Evolutionary conservation across 345 rosid species (phyloP).

Genomic region (Brassica nigra): DNA sequence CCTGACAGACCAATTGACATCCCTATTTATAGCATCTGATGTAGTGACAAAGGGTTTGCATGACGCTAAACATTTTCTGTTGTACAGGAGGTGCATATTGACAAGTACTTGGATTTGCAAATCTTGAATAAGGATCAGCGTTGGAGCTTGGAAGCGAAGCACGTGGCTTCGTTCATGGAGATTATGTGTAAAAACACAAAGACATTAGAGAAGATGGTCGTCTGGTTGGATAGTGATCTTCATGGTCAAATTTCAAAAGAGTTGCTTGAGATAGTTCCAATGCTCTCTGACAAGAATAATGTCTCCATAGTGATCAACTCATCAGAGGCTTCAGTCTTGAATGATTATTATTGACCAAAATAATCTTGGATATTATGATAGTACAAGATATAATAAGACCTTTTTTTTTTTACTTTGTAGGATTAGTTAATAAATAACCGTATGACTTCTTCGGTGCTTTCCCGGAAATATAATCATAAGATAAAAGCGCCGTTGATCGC

Average conservation of each 20-base stretch:
- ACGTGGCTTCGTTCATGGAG: neutral
- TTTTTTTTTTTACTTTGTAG: no score
- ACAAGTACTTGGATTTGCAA: neutral
- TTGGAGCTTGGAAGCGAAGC: neutral
- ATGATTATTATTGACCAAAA: neutral
- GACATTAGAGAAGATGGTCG: neutral
- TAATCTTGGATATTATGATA: neutral
- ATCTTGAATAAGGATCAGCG: neutral
- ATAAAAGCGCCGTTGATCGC: no score
- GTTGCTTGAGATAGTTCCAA: slow-evolving; percentile 16
- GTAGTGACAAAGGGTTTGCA: neutral
- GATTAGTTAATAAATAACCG: no score
- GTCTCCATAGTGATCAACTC: neutral
- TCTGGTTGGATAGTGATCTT: neutral
- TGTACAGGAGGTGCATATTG: neutral
- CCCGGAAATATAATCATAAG: no score
- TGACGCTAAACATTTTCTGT: neutral
- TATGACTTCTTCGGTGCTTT: no score
- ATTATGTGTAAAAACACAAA: neutral
- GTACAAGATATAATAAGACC: neutral
- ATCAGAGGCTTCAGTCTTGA: neutral
- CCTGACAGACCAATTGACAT: no score
- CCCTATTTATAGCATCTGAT: neutral
- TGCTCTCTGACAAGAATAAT: slow-evolving; percentile 4
- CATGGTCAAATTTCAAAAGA: neutral